Evolutionary conservation across 2,329 filamentous ascomycete genomes (phyloP).

Genomic region (Elsinoe necatrix): DNA sequence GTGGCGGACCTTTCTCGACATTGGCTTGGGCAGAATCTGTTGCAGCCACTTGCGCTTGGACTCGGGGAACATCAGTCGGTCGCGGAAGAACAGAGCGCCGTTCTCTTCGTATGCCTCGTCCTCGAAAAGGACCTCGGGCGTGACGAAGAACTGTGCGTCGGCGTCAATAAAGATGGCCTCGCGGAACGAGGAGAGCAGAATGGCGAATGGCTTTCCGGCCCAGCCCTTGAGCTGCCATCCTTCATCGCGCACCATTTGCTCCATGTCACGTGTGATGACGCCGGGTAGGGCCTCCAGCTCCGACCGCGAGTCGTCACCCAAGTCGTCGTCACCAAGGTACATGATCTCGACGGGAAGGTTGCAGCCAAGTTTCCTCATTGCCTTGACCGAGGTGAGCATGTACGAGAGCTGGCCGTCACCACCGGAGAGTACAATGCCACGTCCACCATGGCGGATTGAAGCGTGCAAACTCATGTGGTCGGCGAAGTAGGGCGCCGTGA

Average conservation of each 20-base stretch:
- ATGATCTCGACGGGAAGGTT: slow-evolving; percentile 34
- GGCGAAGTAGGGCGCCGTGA: slow-evolving; percentile 36
- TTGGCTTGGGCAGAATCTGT: slow-evolving; percentile 37
- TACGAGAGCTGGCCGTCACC: slow-evolving; percentile 38
- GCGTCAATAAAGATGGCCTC: slow-evolving; percentile 43
- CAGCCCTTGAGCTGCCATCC: slow-evolving; percentile 40
- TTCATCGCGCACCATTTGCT: slow-evolving; percentile 37
- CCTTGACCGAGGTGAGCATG: slow-evolving; percentile 37
- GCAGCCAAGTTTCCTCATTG: slow-evolving; percentile 33
- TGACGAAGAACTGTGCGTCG: slow-evolving; percentile 37
- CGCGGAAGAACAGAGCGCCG: slow-evolving; percentile 41
- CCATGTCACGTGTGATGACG: slow-evolving; percentile 39
- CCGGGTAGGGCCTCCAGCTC: slow-evolving; percentile 36
- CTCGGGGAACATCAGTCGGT: slow-evolving; percentile 37
- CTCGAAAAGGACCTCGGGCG: slow-evolving; percentile 37
- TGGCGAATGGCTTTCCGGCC: slow-evolving; percentile 42
- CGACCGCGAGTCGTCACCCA: slow-evolving; percentile 36
- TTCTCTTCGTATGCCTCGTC: slow-evolving; percentile 36
- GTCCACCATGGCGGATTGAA: slow-evolving; percentile 35
- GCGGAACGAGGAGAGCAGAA: slow-evolving; percentile 40
- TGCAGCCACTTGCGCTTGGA: slow-evolving; percentile 34
- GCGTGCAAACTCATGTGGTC: slow-evolving; percentile 39
- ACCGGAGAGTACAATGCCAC: slow-evolving; percentile 39
- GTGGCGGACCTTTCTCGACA: slow-evolving; percentile 34
- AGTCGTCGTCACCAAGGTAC: slow-evolving; percentile 38